Percentiles rank a stretch among this genome's conserved stretches.
Evolutionary conservation across 164 flowering plant species (phyloP).

Genomic region (Chimonanthus praecox): DNA sequence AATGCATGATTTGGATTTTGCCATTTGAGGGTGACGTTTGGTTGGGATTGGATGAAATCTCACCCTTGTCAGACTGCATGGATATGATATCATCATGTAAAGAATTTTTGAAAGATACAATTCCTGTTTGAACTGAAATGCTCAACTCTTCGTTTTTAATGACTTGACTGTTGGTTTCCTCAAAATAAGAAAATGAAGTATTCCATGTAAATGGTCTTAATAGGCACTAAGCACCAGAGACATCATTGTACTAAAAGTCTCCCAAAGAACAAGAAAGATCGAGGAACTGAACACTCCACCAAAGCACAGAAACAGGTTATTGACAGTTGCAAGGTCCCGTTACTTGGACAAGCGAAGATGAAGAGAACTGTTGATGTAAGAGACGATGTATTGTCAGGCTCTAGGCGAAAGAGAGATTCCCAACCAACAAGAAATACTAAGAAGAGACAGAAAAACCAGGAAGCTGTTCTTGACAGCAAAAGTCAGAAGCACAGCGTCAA

Average conservation of each 20-base stretch:
- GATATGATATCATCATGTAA: not conserved
- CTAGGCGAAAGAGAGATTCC: conserved; percentile 3
- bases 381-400: not conserved
- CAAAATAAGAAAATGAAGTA: no score
- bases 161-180: not conserved
- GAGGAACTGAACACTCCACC: conserved; percentile 7
- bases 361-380: not conserved
- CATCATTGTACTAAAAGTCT: conserved; percentile 11
- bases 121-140: not conserved
- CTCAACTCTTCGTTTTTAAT: not conserved
- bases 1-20: no score
- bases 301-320: conserved; percentile 8
- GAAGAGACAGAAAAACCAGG: not conserved
- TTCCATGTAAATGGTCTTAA: not conserved
- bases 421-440: not conserved
- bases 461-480: conserved; percentile 6
- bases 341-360: not conserved
- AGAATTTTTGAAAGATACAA: not conserved
- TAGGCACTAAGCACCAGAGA: conserved; percentile 18
- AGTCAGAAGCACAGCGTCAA: conserved; percentile 5
- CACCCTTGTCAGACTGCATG: not conserved
- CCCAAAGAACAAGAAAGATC: conserved; percentile 4
- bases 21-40: no score
- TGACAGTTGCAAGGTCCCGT: not conserved
- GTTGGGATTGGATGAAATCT: no score